phyloP scores from a whole-genome alignment of 2,329 filamentous ascomycete species.

The Stemphylium vesicarium region DNA sequence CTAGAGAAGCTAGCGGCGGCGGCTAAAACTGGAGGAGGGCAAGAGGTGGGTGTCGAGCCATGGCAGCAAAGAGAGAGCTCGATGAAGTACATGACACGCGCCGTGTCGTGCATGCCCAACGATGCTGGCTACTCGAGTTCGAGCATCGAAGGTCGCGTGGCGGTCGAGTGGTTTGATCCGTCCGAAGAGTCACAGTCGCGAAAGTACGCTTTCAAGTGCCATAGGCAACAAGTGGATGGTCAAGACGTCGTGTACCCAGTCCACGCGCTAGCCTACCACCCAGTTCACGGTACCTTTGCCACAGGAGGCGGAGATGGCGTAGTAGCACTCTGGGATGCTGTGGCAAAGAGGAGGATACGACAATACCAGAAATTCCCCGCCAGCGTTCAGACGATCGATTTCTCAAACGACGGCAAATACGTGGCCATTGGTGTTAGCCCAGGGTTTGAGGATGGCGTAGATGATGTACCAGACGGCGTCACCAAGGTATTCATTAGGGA shows the following conservation, averaged over 20 bases:
- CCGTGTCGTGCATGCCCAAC: constrained; percentile 94
- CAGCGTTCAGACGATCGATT: constrained; percentile 77
- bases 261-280: constrained; percentile 88
- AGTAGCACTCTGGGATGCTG: constrained; percentile 91
- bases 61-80: constrained; percentile 95
- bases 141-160: constrained; percentile 93
- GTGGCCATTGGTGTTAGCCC: constrained; percentile 83
- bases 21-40: constrained; percentile 26
- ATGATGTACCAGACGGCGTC: constrained; percentile 75
- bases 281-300: constrained; percentile 81
- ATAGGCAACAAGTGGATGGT: constrained; percentile 75
- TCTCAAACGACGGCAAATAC: constrained; percentile 77
- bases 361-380: constrained; percentile 86
- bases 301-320: constrained; percentile 89
- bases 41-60: constrained; percentile 66
- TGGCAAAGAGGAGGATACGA: constrained; percentile 85
- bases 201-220: constrained; percentile 99
- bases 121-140: constrained; percentile 92
- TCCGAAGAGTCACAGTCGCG: constrained; percentile 83
- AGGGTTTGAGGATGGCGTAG: constrained; percentile 86
- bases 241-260: constrained; percentile 89
- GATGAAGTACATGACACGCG: constrained; percentile 93
- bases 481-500: constrained; percentile 82
- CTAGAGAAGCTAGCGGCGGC: constrained; percentile 67
- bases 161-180: constrained; percentile 97